Evolutionary conservation across 345 rosid genomes (phyloP), one percentile per base, ranked within the genome.

Genomic region (Capsella bursapastoris): DNA sequence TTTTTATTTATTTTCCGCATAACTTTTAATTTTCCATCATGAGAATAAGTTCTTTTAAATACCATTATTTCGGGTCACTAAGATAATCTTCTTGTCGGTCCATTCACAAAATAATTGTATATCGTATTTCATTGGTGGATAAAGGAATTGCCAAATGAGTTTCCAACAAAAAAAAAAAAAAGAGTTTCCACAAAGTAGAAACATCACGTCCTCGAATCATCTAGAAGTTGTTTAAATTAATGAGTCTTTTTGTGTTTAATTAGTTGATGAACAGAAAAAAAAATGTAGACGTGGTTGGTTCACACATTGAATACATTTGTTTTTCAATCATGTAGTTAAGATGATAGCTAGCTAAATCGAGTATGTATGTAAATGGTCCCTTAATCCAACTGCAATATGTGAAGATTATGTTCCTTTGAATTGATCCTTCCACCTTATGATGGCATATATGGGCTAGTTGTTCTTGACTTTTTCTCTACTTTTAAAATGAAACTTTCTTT

Each of bases 1-100:
- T 12, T 32, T 32, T 32, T 32, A 0, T 32, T 32, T 5, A 1
- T 34, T 34, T 34, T 34, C 1, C 2, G 6, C 2, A 34, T 34
- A 34, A 6, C 8, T 34, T 34, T 34, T 7, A 6, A 40, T 40
- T 40, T 40, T 10, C 5, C 4, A n/a, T 51, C 38, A 60, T 38
- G 0, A 14, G 79, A 60, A 60, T 75, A 75, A 60, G 48, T 60
- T 75, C 74, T 56, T 61, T 40, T 14, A 6, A 18, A 43, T 75
- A 50, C 73, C 62, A 59, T 51, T 59, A 52, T 64, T 27, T 38
- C 1, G 57, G 56, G 55, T 61, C 78, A 38, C 2, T 40, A 40
- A 61, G 43, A 75, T 7, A 43, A 32, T 41, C 15, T 44, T 13
- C 25, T 68, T 52, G 31, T 61, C 50, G 64, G 49, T 61, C 50